Evolutionary conservation across 176 grass and related monocot species (phyloP).

Genomic region (Thinopyrum elongatum): DNA sequence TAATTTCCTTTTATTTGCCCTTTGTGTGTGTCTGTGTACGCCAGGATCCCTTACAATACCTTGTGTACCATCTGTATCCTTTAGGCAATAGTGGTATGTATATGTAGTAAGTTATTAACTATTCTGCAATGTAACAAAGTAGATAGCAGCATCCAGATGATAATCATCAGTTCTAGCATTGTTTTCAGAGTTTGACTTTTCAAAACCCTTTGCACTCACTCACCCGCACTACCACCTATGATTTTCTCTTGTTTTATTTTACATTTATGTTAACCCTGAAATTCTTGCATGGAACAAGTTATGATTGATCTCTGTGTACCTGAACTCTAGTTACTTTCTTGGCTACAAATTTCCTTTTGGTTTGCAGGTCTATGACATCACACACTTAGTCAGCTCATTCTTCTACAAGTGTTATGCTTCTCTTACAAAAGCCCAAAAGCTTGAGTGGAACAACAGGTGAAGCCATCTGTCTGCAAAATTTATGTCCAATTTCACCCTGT

Average conservation of each 20-base stretch:
- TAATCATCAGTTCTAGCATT: constrained; percentile 10
- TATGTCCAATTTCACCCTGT: constrained; percentile 25
- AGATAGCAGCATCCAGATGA: not conserved
- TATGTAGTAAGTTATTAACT: constrained; percentile 4
- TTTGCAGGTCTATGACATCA: constrained; percentile 71
- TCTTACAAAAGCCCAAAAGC: constrained; percentile 85
- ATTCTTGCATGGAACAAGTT: constrained; percentile 9
- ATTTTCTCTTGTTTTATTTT: constrained; percentile 4
- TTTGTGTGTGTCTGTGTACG: no score
- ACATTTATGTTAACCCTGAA: constrained; percentile 9
- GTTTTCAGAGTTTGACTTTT: not conserved
- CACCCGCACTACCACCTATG: not conserved
- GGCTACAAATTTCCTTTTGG: constrained; percentile 5
- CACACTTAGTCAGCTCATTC: constrained; percentile 72
- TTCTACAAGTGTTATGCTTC: constrained; percentile 90
- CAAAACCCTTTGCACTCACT: not conserved
- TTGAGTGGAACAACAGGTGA: constrained; percentile 99
- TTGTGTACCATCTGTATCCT: not conserved
- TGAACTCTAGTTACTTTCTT: constrained; percentile 15
- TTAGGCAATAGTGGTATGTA: not conserved
- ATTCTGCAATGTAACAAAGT: not conserved
- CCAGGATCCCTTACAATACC: not conserved
- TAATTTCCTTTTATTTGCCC: no score
- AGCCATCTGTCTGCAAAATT: not conserved
- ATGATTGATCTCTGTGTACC: not conserved